Conservation (phyloP, 768 basidiomycete genomes). For the Mycena latifolia region DNA sequence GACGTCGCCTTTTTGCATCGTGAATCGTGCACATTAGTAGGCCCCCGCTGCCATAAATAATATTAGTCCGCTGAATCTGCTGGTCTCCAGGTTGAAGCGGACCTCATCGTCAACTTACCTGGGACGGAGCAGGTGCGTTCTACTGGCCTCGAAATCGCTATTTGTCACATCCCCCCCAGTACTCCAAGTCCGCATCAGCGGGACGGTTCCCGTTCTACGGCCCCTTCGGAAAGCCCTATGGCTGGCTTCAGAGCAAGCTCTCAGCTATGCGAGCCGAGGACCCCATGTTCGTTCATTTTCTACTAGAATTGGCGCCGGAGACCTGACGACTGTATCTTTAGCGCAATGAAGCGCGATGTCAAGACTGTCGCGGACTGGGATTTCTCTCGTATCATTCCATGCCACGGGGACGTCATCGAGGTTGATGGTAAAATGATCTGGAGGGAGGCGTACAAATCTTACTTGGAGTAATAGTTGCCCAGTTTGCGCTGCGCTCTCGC, state of each 20-base stretch:
- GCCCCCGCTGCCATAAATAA: background rate
- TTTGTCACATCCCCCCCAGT: conserved; percentile 43
- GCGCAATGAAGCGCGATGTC: conserved; percentile 74
- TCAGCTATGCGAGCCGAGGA: conserved; percentile 48
- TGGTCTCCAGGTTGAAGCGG: conserved; percentile 68
- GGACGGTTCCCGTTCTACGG: conserved; percentile 41
- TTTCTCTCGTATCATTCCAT: conserved; percentile 80
- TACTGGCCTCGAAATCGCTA: background rate
- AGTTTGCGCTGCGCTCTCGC: too few relatives aligned
- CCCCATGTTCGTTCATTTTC: conserved; percentile 49
- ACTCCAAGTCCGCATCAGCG: conserved; percentile 52
- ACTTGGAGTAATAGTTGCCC: too few relatives aligned
- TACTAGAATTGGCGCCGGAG: background rate
- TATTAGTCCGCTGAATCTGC: too few relatives aligned
- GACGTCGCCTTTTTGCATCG: conserved; percentile 88
- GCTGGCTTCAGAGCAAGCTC: conserved; percentile 50
- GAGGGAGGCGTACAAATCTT: conserved; percentile 41
- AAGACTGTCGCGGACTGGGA: conserved; percentile 79
- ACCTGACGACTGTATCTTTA: conserved; percentile 28
- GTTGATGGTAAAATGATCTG: conserved; percentile 57
- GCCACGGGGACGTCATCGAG: conserved; percentile 72
- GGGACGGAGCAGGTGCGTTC: conserved; percentile 73
- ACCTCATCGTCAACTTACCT: conserved; percentile 87
- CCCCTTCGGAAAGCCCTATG: conserved; percentile 47
- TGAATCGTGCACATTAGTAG: conserved; percentile 68